These are phyloP conservation scores for Apium graveolens DNA, from an alignment of 129 eudicot genomes.

Conservation along the genomic window DNA sequence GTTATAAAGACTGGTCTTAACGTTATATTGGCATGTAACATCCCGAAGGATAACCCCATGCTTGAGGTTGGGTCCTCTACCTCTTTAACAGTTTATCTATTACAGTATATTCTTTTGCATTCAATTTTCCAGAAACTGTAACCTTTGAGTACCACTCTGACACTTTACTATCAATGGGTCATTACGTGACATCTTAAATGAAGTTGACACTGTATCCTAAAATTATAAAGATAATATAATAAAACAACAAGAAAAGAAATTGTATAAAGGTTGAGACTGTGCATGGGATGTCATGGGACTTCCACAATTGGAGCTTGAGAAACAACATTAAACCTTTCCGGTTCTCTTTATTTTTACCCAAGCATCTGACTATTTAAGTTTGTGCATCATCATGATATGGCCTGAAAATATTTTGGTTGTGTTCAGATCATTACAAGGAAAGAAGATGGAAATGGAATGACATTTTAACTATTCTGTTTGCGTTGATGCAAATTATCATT, in stretches of 20 bases:
- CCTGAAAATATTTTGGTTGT: neutral
- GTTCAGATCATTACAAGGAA: neutral
- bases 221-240: neutral
- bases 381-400: neutral
- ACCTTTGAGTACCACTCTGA: neutral
- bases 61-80: conserved; percentile 55
- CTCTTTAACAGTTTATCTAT: conserved; percentile 10
- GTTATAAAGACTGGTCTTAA: conserved; percentile 80
- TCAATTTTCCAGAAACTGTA: neutral
- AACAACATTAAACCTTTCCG: neutral
- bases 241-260: neutral
- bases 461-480: too few species aligned
- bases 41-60: conserved; percentile 81
- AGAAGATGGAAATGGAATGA: neutral
- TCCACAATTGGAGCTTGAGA: neutral
- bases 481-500: neutral
- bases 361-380: neutral
- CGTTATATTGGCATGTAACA: conserved; percentile 64
- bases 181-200: neutral
- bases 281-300: neutral
- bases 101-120: neutral
- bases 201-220: neutral
- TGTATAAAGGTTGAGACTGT: neutral
- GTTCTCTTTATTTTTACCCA: neutral
- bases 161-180: neutral